Evolutionary conservation across 495 filamentous ascomycete genomes (phyloP).

Genomic region (Lasiosphaeris hirsuta): DNA sequence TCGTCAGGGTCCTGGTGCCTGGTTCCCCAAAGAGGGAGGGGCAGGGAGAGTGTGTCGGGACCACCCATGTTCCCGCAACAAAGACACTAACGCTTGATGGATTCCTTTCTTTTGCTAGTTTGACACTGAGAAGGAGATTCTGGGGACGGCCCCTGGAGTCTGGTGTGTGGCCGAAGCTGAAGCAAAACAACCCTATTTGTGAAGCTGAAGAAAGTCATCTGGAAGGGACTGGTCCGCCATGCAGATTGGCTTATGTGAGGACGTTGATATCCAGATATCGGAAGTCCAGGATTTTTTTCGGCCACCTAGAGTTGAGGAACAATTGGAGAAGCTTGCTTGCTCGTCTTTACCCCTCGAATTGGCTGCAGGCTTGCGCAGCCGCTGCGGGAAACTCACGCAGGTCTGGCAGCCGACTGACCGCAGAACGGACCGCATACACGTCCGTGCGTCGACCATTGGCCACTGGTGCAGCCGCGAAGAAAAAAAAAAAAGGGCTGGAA

Average conservation of each 20-base stretch:
- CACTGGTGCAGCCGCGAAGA: neutral
- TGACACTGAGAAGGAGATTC: neutral
- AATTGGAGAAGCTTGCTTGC: constrained; percentile 4
- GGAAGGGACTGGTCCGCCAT: neutral
- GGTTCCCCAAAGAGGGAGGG: neutral
- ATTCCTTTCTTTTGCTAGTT: constrained; percentile 9
- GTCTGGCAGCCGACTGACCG: constrained; percentile 5
- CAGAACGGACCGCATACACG: neutral
- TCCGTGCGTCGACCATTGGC: constrained; percentile 10
- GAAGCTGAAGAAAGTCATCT: neutral
- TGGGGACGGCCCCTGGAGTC: neutral
- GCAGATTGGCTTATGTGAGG: neutral
- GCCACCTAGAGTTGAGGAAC: neutral
- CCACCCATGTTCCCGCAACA: neutral
- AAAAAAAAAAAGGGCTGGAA: constrained; percentile 11
- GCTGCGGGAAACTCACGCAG: neutral
- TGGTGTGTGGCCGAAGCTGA: neutral
- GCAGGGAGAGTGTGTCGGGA: neutral
- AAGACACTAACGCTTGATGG: neutral
- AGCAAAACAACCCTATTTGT: constrained; percentile 2
- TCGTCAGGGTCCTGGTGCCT: constrained; percentile 12
- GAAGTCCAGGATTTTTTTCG: neutral
- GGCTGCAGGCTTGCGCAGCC: constrained; percentile 3
- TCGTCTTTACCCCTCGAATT: neutral
- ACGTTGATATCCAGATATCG: constrained; percentile 1